Percentiles rank a stretch among this genome's conserved stretches.
phyloP scores from a whole-genome alignment of 345 rosid genomes.

The Kandelia obovata region DNA sequence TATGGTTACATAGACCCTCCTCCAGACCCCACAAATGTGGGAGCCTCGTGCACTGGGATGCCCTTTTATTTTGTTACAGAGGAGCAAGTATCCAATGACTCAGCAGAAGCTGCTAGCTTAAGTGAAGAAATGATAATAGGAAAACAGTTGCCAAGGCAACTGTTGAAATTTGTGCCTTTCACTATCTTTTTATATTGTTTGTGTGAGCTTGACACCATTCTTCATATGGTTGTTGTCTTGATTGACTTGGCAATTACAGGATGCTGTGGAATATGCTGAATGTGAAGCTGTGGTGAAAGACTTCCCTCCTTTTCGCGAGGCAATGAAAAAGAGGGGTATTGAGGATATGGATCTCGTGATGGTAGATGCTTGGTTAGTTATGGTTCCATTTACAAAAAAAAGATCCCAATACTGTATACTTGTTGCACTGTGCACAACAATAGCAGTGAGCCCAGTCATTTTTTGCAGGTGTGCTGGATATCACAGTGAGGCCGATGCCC shows the following conservation, averaged over 20 bases:
- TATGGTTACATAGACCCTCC: too few relatives aligned
- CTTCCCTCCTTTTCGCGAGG: conserved; percentile 72
- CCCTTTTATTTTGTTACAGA: too few relatives aligned
- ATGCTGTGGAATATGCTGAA: conserved; percentile 86
- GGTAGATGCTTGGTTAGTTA: conserved; percentile 54
- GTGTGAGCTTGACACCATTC: not conserved
- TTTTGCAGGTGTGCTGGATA: conserved; percentile 79
- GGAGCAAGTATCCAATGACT: not conserved
- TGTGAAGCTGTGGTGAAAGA: conserved; percentile 92
- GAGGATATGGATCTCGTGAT: conserved; percentile 96
- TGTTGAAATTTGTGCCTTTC: not conserved
- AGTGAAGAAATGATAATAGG: too few relatives aligned
- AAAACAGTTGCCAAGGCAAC: not conserved
- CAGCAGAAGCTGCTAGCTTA: not conserved
- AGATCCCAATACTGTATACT: not conserved
- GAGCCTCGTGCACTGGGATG: too few relatives aligned
- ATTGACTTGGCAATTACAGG: conserved; percentile 35
- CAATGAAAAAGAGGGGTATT: conserved; percentile 91
- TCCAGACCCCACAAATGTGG: too few relatives aligned
- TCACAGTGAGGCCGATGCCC: conserved; percentile 78
- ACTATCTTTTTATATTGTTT: not conserved
- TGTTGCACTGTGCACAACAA: conserved; percentile 3
- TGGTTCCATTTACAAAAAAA: not conserved
- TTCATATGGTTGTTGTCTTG: not conserved
- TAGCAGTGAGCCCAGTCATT: not conserved